These are phyloP conservation scores for Triticum timopheevii DNA, from an alignment of 176 grass and related monocot genomes.

Conservation along the genomic window DNA sequence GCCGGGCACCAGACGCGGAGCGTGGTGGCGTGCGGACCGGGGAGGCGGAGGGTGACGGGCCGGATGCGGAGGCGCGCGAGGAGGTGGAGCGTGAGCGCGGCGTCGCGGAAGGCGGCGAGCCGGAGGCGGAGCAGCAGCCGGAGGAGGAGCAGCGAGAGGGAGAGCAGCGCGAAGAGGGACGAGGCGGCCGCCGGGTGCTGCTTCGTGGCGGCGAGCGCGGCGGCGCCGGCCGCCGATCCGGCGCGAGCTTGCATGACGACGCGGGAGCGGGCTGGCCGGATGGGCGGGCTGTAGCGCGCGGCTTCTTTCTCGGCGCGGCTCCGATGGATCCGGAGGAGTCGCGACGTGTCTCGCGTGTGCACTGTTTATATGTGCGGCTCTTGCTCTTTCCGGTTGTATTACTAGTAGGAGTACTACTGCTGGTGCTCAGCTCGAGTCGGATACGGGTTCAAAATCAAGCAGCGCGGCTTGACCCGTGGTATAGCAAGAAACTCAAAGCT, in stretches of 20 bases:
- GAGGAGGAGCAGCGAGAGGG: conserved; percentile 42
- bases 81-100: conserved; percentile 60
- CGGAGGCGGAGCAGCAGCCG: conserved; percentile 56
- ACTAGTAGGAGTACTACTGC: not conserved
- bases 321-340: not conserved
- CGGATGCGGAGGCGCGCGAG: conserved; percentile 49
- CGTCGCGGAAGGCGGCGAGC: conserved; percentile 53
- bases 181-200: conserved; percentile 25
- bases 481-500: not conserved
- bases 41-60: conserved; percentile 36
- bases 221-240: not conserved
- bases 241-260: not conserved
- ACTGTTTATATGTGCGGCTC: not conserved
- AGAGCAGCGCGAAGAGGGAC: conserved; percentile 32
- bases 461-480: not conserved
- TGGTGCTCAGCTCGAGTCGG: not conserved
- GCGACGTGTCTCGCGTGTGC: not conserved
- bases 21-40: conserved; percentile 22
- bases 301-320: not conserved
- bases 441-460: not conserved
- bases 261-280: not conserved
- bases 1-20: conserved; percentile 76
- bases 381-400: not conserved
- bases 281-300: not conserved
- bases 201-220: conserved; percentile 28